Evolutionary conservation across 768 basidiomycete species (phyloP).

Genomic region (Austroboletus festivus): DNA sequence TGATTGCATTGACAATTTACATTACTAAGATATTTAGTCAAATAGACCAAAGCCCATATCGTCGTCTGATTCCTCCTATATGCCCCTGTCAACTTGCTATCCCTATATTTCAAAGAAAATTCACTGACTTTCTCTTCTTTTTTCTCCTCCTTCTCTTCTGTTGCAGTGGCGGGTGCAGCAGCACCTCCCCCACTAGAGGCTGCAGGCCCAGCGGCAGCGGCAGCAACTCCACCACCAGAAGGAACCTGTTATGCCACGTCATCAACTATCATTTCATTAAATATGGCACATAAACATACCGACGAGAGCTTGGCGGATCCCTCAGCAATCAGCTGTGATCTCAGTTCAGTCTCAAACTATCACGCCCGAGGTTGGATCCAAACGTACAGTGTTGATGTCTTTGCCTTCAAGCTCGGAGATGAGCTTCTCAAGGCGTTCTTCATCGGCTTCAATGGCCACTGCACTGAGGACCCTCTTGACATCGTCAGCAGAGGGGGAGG

Average conservation of each 20-base stretch:
- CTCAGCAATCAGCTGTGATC: conserved; percentile 77
- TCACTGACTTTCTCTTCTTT: conserved; percentile 79
- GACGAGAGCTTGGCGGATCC: conserved; percentile 93
- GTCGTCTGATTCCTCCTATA: conserved; percentile 90
- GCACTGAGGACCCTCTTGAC: conserved; percentile 82
- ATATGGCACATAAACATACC: conserved; percentile 44
- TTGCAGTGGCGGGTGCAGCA: conserved; percentile 57
- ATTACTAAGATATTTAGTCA: conserved; percentile 54
- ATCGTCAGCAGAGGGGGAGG: conserved; percentile 79
- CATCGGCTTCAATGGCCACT: conserved; percentile 88
- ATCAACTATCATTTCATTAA: too few relatives aligned
- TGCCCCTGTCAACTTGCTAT: conserved; percentile 1
- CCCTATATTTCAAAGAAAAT: neutral
- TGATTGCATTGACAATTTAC: neutral
- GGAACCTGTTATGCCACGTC: conserved; percentile 57
- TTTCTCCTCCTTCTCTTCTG: conserved; percentile 76
- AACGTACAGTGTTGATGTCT: conserved; percentile 71
- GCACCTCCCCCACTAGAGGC: conserved; percentile 36
- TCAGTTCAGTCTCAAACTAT: neutral
- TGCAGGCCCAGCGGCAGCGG: conserved; percentile 49
- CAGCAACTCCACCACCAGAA: conserved; percentile 82
- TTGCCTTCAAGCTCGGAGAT: conserved; percentile 91
- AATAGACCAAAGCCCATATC: conserved; percentile 99
- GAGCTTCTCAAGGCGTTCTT: conserved; percentile 74
- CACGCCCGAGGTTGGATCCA: neutral